Evolutionary conservation across 1,284 basidiomycete genomes (phyloP).

Genomic region (Schizophyllum commune): DNA sequence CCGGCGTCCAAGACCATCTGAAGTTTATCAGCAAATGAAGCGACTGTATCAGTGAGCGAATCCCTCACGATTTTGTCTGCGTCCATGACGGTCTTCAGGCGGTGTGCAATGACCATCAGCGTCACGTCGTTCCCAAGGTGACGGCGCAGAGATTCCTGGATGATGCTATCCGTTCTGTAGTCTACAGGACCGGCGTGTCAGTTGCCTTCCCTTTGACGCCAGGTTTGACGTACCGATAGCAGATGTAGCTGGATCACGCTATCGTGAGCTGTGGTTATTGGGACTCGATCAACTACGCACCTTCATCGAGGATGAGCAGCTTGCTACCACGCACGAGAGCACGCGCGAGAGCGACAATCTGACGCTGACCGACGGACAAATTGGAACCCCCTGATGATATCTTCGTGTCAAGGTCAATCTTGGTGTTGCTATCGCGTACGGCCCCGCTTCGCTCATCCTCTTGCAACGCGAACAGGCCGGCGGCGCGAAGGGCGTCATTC

Average conservation of each 20-base stretch:
- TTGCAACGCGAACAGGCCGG: constrained; percentile 47
- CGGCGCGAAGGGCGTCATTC: constrained; percentile 43
- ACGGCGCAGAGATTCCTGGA: constrained; percentile 48
- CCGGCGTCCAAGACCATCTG: too few relatives aligned
- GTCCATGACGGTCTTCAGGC: constrained; percentile 29
- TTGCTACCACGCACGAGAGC: constrained; percentile 52
- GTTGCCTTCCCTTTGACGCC: too few relatives aligned
- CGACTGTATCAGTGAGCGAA: too few relatives aligned
- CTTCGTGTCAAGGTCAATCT: constrained; percentile 40
- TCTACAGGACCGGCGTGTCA: neutral
- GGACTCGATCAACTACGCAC: constrained; percentile 12
- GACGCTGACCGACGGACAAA: constrained; percentile 64
- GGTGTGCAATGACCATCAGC: constrained; percentile 9
- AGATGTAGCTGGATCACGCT: constrained; percentile 13
- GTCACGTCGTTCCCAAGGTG: constrained; percentile 49
- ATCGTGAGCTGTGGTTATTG: neutral
- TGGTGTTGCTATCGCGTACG: constrained; percentile 3
- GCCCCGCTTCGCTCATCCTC: constrained; percentile 37
- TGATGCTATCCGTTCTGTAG: constrained; percentile 50
- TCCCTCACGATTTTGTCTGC: constrained; percentile 26
- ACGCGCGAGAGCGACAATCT: constrained; percentile 43
- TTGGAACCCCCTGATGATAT: constrained; percentile 56
- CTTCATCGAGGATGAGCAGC: constrained; percentile 48
- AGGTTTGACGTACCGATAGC: constrained; percentile 10
- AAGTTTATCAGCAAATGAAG: too few relatives aligned